These are phyloP conservation scores for Chaetoceros muelleri DNA, from an alignment of 108 stramenopile species.

Conservation along the genomic window DNA sequence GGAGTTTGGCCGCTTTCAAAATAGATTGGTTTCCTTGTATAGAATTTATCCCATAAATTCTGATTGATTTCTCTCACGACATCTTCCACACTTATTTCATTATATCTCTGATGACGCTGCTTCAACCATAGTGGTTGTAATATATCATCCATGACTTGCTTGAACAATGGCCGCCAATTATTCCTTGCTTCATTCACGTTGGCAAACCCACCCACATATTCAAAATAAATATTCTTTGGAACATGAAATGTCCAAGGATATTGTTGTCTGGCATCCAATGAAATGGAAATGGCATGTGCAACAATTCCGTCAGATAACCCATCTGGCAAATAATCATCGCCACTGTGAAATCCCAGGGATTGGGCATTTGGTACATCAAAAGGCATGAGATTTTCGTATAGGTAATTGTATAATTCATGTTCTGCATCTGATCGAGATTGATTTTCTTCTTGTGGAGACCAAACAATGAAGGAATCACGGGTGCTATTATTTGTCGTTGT, in stretches of 20 bases:
- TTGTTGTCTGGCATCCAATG: constrained; percentile 42
- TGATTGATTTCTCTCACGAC: constrained; percentile 55
- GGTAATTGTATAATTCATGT: constrained; percentile 21
- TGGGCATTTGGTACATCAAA: constrained; percentile 50
- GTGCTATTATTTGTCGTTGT: no score
- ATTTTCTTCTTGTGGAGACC: no score
- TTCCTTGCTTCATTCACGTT: constrained; percentile 71
- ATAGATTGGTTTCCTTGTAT: constrained; percentile 27
- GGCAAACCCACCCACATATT: constrained; percentile 78
- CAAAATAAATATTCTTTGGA: constrained; percentile 50
- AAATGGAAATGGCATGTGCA: constrained; percentile 42
- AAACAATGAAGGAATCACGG: no score
- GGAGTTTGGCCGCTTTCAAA: constrained; percentile 69
- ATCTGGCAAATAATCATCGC: constrained; percentile 24
- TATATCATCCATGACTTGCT: constrained; percentile 22
- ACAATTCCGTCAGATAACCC: constrained; percentile 61
- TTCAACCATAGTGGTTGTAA: constrained; percentile 2
- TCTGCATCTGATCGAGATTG: constrained; percentile 22
- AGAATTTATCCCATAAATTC: constrained; percentile 43
- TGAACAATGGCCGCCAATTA: constrained; percentile 63
- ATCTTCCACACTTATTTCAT: constrained; percentile 13
- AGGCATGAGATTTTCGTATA: constrained; percentile 46
- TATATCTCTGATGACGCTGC: background rate
- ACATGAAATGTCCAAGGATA: constrained; percentile 62
- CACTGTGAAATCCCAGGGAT: constrained; percentile 47